These are phyloP conservation scores for Corchorus olitorius DNA, from an alignment of 345 rosid genomes.

Conservation along the genomic window DNA sequence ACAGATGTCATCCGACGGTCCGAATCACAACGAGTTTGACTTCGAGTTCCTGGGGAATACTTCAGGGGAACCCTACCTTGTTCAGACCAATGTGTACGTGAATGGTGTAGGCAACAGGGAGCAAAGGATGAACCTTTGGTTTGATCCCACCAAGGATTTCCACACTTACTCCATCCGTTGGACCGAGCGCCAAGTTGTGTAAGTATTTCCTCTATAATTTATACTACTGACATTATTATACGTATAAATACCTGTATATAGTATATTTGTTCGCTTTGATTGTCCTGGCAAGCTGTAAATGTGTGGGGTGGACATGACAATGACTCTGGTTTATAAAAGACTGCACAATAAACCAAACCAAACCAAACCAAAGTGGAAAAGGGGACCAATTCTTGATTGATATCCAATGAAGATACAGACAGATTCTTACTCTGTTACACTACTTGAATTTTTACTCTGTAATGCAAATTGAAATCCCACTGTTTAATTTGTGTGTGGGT, in stretches of 20 bases:
- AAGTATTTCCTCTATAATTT: constrained; percentile 30
- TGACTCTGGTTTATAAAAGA: neutral
- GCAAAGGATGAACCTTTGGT: constrained; percentile 91
- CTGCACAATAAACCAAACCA: neutral
- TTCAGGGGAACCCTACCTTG: constrained; percentile 85
- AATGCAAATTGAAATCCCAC: neutral
- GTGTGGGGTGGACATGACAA: neutral
- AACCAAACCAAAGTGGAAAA: neutral
- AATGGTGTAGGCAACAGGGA: constrained; percentile 97
- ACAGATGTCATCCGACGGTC: constrained; percentile 98
- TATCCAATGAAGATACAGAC: neutral
- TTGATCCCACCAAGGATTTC: constrained; percentile 91
- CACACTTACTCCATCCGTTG: constrained; percentile 84
- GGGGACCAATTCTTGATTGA: neutral
- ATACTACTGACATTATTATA: too few species aligned
- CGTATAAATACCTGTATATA: neutral
- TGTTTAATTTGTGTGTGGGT: neutral
- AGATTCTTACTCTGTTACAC: neutral
- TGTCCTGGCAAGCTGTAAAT: neutral
- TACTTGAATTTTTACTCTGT: too few species aligned
- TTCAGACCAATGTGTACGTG: constrained; percentile 88
- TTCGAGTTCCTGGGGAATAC: constrained; percentile 95
- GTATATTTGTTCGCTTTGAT: neutral
- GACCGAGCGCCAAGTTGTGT: constrained; percentile 88
- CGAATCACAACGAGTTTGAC: constrained; percentile 91